Evolutionary conservation across 2,329 filamentous ascomycete genomes (phyloP), one percentile per base, ranked within the genome.

Genomic region (Alternaria sp.): DNA sequence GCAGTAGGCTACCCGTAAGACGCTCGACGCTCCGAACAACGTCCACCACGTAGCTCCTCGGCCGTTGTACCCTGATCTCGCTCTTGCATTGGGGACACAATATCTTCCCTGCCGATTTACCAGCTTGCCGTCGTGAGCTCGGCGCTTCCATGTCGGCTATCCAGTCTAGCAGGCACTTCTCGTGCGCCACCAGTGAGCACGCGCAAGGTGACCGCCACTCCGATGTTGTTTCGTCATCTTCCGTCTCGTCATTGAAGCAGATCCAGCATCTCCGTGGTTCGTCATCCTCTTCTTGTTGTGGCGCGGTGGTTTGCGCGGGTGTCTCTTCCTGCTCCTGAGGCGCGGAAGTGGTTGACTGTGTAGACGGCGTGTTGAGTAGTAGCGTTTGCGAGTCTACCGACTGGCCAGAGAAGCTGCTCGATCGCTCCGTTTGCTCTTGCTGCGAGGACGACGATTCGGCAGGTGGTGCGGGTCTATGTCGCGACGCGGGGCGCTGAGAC

Each of bases 51-150:
- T 87, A 82, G 73, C 94, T 93, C 71, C 85, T 87, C 14, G 92
- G 91, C 50, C 94, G 89, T 52, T 90, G 86, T 28, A 98, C 84
- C 54, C 86, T 82, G 71, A 98, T 97, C 67, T 88, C 86, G 2
- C 89, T 86, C 77, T 97, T 95, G 85, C 95, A 99, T 64, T 97
- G 92, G 3, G 94, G 94, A 75, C 95, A 99, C 55, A 87, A 82
- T 65, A 97, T 88, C 63, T 89, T 89, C 56, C 88, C 87, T 28
- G 75, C 63, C 16, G 66, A 76, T 25, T 73, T 72, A 20, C 76
- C 83, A 77, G 74, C 86, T 67, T 81, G 78, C 66, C 82, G 80
- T 62, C 82, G 74, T 18, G 85, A 80, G 38, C 81, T 85, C 2
- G 86, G 86, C 22, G 86, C 83, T 80, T 97, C 93, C 74, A 93